phyloP scores from a whole-genome alignment of 2,329 filamentous ascomycete species.

The Mollisiaceae sp. region DNA sequence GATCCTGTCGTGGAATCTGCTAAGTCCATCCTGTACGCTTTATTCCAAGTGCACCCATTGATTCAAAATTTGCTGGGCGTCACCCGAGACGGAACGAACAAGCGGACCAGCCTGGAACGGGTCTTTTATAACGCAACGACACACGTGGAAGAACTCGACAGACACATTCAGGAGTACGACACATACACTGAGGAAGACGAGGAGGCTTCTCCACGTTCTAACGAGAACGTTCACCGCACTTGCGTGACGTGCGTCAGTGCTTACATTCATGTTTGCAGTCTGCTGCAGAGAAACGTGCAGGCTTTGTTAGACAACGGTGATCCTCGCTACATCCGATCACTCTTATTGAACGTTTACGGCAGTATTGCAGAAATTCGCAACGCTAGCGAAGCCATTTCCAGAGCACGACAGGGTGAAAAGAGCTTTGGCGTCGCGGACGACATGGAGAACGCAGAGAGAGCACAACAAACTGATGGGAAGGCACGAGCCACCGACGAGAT shows the following conservation, averaged over 20 bases:
- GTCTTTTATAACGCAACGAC: slow-evolving; percentile 72
- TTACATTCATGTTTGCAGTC: slow-evolving; percentile 68
- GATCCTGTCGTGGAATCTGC: slow-evolving; percentile 68
- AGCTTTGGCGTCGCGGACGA: not conserved
- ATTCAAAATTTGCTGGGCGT: slow-evolving; percentile 69
- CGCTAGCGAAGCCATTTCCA: slow-evolving; percentile 32
- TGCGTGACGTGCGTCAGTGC: slow-evolving; percentile 67
- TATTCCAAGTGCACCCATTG: slow-evolving; percentile 71
- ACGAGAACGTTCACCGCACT: slow-evolving; percentile 67
- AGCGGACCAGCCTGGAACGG: slow-evolving; percentile 67
- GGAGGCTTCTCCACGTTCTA: slow-evolving; percentile 55
- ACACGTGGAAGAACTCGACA: slow-evolving; percentile 69
- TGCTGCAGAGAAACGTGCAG: slow-evolving; percentile 65
- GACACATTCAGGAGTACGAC: slow-evolving; percentile 67
- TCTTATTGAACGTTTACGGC: slow-evolving; percentile 68
- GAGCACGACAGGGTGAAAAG: not conserved
- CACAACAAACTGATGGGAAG: no score
- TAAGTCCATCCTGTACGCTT: slow-evolving; percentile 69
- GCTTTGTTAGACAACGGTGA: slow-evolving; percentile 69
- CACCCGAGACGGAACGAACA: slow-evolving; percentile 63
- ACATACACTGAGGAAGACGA: slow-evolving; percentile 55
- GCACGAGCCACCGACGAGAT: no score
- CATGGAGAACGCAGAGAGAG: not conserved
- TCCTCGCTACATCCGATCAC: slow-evolving; percentile 68
- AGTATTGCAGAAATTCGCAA: slow-evolving; percentile 69